Base-by-base conservation (phyloP, 345 rosid genomes). In the Erodium maritimum region DNA sequence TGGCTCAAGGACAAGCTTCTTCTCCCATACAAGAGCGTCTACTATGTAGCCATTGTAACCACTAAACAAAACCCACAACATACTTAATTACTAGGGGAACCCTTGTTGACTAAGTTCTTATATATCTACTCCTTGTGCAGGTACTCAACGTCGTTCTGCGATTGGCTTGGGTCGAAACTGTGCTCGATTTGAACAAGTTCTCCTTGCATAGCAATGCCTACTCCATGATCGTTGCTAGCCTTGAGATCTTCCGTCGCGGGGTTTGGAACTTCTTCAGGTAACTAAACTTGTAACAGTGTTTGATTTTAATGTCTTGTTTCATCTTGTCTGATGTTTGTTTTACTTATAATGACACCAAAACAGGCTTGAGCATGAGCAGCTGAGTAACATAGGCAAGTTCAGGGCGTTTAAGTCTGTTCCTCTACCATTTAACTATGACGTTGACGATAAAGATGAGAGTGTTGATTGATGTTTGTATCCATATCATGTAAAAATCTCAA, bases 231-330 rank as follows among this genome's bases (percentile, higher is more conserved):
- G 67, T 75, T 22, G 69, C 93, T 51, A 79, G 83, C 65, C 79
- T 85, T 23, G 96, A 88, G 68, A 75, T 83, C n/a, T 61, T 83
- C 52, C 80, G 90, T n/a, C 77, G 90, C 0, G 90, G 88, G 46
- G 69, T 85, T 45, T 88, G 93, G 93, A 88, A 73, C 66, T 88
- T 88, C 73, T 85, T 85, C 84, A 82, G 89, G 95, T 84, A 71
- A 21, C 5, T 29, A n/a, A n/a, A n/a, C n/a, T n/a, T n/a, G 37
- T 29, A 29, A 1, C 37, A 29, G 5, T 1, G 9, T 3, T 29
- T 29, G 4, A 29, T 29, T 29, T 29, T 20, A 3, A 5, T 52
- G n/a, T 10, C 14, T 53, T 5, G 7, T 25, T 25, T 25, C 33
- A 25, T 25, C 4, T 3, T n/a, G n/a, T n/a, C n/a, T n/a, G n/a